Conservation (phyloP, 805 yeast genomes). For the Teunomyces pallodes region DNA sequence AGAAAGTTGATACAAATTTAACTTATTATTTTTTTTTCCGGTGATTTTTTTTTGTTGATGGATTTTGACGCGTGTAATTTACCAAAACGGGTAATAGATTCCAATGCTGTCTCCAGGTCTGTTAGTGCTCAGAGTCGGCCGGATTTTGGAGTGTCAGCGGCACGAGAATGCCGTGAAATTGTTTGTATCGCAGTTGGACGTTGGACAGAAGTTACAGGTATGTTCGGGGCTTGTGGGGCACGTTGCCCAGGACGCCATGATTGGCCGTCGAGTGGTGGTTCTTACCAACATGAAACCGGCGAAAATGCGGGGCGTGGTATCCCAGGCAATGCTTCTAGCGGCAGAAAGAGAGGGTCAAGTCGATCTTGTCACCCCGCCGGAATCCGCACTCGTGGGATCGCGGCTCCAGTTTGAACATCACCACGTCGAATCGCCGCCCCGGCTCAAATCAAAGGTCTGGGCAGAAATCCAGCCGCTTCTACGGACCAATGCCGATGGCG, state of each 20-base stretch:
- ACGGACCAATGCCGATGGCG: conserved; percentile 27
- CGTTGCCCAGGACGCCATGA: conserved; percentile 38
- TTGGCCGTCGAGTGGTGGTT: conserved; percentile 46
- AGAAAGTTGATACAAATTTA: background rate
- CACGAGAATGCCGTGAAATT: conserved; percentile 62
- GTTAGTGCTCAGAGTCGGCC: conserved; percentile 44
- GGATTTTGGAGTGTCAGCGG: conserved; percentile 39
- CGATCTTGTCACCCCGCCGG: conserved; percentile 49
- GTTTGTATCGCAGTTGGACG: conserved; percentile 51
- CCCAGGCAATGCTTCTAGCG: conserved; percentile 69
- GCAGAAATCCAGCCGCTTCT: conserved; percentile 25
- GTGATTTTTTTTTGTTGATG: background rate
- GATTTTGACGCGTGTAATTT: conserved; percentile 1
- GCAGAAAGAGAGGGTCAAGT: conserved; percentile 40
- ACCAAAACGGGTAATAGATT: background rate
- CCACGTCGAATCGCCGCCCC: conserved; percentile 14
- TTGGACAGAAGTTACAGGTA: conserved; percentile 38
- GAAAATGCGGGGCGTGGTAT: conserved; percentile 59
- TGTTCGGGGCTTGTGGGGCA: conserved; percentile 58
- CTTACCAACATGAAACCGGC: conserved; percentile 58
- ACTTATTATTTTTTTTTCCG: background rate
- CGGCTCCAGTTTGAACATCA: conserved; percentile 32
- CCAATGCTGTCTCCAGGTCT: conserved; percentile 12
- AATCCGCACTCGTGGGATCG: conserved; percentile 35
- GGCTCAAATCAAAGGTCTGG: conserved; percentile 36